Base-by-base conservation (phyloP, 495 filamentous ascomycete genomes). In the Gamarada debralockiae region DNA sequence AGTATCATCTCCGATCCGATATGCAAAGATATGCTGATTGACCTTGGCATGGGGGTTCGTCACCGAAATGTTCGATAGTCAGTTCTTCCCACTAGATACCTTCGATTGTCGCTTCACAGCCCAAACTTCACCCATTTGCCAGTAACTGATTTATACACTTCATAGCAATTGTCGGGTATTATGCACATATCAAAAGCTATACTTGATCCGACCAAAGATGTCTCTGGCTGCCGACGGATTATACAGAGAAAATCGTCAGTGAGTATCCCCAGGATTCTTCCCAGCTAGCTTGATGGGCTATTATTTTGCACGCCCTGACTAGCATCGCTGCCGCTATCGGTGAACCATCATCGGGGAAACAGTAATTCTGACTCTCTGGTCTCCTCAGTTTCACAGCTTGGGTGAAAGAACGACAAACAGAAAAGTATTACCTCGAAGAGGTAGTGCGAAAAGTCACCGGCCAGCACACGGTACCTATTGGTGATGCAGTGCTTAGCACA, bases 161-260 rank as follows among this genome's bases (percentile, higher is more conserved):
- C n/a, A n/a, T 9, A 93, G 84, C 67, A 95, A 95, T 59, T 86
- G 83, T 57, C 75, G 90, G 1, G 73, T 89, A n/a, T 80, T 95
- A 45, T 75, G 71, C 60, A 74, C 81, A 52, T 79, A 90, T 59
- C 70, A 76, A 21, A 82, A 82, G 68, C 84, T 90, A 22, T 65
- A 88, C 36, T 70, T 89, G 37, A 89, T 96, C 52, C 75, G 90
- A 15, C 91, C 90, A 0, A 96, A 96, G 68, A 75, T 92, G 65
- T 89, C 74, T 62, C 80, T 96, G 14, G 90, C 91, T 42, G 86
- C 88, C 49, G 87, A 90, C 72, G 86, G 86, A 14, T 84, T 86
- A 52, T 89, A 83, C 57, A 64, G 81, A 2, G 86, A 91, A 62
- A 83, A 80, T 74, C 67, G 86, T 17, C 18, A 41, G 14, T 34